These are phyloP conservation scores for Neopestalotiopsis clavispora DNA, from an alignment of 2,329 filamentous ascomycete species.

Conservation along the genomic window DNA sequence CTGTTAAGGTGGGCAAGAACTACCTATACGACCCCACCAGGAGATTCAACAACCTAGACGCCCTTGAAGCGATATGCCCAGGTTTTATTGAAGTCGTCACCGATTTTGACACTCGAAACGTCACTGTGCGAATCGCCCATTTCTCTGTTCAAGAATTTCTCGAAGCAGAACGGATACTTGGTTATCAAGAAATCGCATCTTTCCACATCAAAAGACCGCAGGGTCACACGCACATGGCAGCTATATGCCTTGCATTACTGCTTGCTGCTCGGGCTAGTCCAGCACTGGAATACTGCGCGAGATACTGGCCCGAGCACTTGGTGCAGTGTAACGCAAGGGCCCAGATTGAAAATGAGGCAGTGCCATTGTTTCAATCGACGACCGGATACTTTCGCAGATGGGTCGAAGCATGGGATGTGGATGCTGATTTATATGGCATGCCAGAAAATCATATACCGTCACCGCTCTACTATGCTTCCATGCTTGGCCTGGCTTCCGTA, in stretches of 20 bases:
- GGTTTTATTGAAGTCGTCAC: conserved; percentile 9
- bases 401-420: no score
- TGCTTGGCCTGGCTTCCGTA: no score
- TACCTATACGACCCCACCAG: background rate
- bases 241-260: conserved; percentile 1
- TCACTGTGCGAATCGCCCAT: conserved; percentile 4
- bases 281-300: no score
- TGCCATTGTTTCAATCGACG: no score
- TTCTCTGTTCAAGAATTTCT: conserved; percentile 17
- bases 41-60: background rate
- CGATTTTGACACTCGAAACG: background rate
- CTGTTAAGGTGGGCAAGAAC: background rate
- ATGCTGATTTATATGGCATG: no score
- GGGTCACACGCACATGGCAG: background rate
- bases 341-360: no score
- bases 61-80: conserved; percentile 1
- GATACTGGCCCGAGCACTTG: no score
- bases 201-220: background rate
- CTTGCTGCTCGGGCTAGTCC: background rate
- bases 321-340: no score
- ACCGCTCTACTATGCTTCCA: no score
- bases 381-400: no score
- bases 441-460: no score
- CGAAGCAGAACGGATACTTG: background rate
- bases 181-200: background rate